These are phyloP conservation scores for Eimeria sp. DNA, from an alignment of 169 alveolate species.

Conservation along the genomic window DNA sequence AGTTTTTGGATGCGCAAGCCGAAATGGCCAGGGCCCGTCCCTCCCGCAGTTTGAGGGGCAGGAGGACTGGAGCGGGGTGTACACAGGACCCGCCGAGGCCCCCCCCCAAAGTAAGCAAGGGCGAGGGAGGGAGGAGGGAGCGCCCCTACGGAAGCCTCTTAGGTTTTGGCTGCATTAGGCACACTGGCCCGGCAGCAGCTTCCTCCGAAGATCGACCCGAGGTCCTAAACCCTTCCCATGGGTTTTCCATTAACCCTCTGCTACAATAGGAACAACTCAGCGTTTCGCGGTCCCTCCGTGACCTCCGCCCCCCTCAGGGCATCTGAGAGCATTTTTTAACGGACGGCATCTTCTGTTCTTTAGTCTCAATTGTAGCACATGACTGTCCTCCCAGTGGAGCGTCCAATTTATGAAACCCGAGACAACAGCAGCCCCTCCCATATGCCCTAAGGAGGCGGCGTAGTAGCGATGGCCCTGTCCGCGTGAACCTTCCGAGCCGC, in stretches of 20 bases:
- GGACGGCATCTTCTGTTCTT: slow-evolving; percentile 4
- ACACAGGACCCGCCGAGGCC: not conserved
- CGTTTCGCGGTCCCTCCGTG: not conserved
- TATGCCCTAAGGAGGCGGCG: not conserved
- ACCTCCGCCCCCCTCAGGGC: not conserved
- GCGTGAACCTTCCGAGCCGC: slow-evolving; percentile 37
- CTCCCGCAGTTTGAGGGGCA: slow-evolving; percentile 57
- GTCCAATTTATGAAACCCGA: not conserved
- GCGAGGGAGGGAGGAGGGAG: slow-evolving; percentile 3
- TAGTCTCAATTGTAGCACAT: not conserved
- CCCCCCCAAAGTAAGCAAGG: not conserved
- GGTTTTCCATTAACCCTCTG: not conserved
- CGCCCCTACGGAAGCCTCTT: not conserved
- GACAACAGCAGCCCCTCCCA: not conserved
- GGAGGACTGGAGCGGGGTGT: not conserved
- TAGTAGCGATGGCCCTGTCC: not conserved
- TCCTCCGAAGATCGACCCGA: not conserved
- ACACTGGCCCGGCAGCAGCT: slow-evolving; percentile 1
- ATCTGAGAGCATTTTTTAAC: slow-evolving; percentile 8
- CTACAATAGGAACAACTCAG: not conserved
- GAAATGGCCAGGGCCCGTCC: slow-evolving; percentile 33
- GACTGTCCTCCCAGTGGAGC: not conserved
- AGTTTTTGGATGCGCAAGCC: not conserved
- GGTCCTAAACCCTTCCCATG: not conserved
- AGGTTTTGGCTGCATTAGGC: not conserved